Base-by-base conservation (phyloP, 1,139 yeast species). In the Suhomyces bokatorum region DNA sequence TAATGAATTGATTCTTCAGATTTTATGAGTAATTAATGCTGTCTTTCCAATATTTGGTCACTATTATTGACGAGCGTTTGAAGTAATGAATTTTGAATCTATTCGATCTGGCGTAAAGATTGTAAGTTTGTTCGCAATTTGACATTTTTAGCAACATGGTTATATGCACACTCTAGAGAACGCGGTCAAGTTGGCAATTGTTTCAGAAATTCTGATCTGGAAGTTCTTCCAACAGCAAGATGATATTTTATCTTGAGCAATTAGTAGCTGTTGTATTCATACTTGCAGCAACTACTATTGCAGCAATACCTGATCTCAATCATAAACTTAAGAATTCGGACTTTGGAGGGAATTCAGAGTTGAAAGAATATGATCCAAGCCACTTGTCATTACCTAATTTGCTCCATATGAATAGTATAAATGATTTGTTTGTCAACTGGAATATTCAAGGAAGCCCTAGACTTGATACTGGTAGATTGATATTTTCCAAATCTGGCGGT, bases 381-480 rank as follows among this genome's bases (percentile, higher is more conserved):
- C 65, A 59, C 31, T 52, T 60, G 27, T 66, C 74, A 1, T 60
- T 71, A 31, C 77, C 75, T 2, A 62, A 63, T 47, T 59, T 71
- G 35, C 54, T 70, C 20, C 55, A 63, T 8, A 35, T 63, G 17
- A 43, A 57, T 6, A 51, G 53, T 14, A 45, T 66, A 4, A 42
- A 50, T 6, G 68, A 66, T 15, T 51, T 71, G 26, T 49, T 46
- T 8, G 45, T 51, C 31, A 54, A 56, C 20, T 75, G 78, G 77
- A 52, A 58, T 5, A 40, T 58, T n/a, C 44, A 50, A 11, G 67
- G 69, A 11, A 57, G 58, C 34, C 51, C 70, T 24, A 53, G 47
- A 27, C 56, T 65, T 32, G 77, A 71, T 38, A 67, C 69, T 13
- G 79, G 80, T 1, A 57, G 80, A 36, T 54, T 75, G 36, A 49